Base-by-base conservation (phyloP, 495 filamentous ascomycete species). In the Podospora sp. region DNA sequence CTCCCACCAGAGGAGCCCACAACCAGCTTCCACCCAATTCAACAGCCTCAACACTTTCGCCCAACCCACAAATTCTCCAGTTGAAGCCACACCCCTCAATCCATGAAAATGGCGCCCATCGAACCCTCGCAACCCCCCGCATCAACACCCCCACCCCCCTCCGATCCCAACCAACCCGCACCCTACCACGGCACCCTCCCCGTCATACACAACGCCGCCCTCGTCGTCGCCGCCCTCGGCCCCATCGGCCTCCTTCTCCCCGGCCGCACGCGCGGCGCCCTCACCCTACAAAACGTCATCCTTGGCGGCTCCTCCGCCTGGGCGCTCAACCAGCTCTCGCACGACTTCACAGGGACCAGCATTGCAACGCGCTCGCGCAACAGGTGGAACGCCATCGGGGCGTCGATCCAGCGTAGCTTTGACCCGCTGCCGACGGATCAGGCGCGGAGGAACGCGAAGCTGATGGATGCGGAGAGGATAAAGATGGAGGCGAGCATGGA, bases 211-310 rank as follows among this genome's bases (percentile, higher is more conserved):
- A 85, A 86, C 73, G 71, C 85, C 61, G 88, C 92, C 11, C 72
- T 89, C 9, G 83, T 77, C 60, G 84, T 90, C 71, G 81, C 94
- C 61, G 69, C 96, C 63, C 81, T 86, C 27, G 87, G 88, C 46
- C 92, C 94, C 1, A 71, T 91, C 60, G 86, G 92, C 40, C 84
- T 91, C 60, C 78, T 87, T 65, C 83, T 97, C 16, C 94, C 94
- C 3, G 91, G 92, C 0, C 90, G 93, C 52, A 92, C 92, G 75
- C 79, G 96, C 53, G 91, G 89, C 74, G 27, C 49, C n/a, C 25
- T 60, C n/a, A 61, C 56, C 2, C 18, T 86, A 63, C 90, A 87
- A 25, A 77, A 74, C 78, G 84, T 90, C 65, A 80, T 91, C 68
- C 83, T 88, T 20, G 84, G 92, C 2, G 80, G 79, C 51, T 79